phyloP scores from a whole-genome alignment of 148 eudicot genomes.

The Camellia lanceoleosa region DNA sequence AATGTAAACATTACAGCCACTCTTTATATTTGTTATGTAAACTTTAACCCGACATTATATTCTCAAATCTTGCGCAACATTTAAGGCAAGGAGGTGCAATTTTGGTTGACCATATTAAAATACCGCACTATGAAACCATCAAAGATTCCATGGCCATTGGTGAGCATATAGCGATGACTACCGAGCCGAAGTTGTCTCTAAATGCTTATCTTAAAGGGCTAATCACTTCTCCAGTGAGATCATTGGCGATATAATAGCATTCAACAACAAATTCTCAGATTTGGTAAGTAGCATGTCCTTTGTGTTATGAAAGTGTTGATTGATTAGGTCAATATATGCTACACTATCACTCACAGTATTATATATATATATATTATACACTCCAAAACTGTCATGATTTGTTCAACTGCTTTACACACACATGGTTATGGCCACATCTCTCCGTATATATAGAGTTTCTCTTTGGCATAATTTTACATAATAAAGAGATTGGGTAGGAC shows the following conservation, averaged over 20 bases:
- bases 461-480: no score
- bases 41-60: not conserved
- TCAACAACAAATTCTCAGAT: constrained; percentile 20
- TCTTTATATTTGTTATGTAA: not conserved
- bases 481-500: no score
- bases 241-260: constrained; percentile 31
- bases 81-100: constrained; percentile 26
- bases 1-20: constrained; percentile 18
- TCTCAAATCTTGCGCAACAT: not conserved
- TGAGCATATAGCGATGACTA: constrained; percentile 14
- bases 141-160: constrained; percentile 7
- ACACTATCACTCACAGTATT: no score
- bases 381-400: no score
- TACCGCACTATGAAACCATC: constrained; percentile 10
- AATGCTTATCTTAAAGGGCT: constrained; percentile 29
- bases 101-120: constrained; percentile 24
- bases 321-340: no score
- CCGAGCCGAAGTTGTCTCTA: constrained; percentile 25
- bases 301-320: no score
- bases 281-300: constrained; percentile 7
- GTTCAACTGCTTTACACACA: no score
- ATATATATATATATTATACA: no score
- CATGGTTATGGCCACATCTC: no score
- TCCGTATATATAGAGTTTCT: no score
- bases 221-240: constrained; percentile 27